Percentiles rank a stretch among this genome's conserved stretches.
Conservation (phyloP, 257 asterid genomes). For the Rhazya stricta region DNA sequence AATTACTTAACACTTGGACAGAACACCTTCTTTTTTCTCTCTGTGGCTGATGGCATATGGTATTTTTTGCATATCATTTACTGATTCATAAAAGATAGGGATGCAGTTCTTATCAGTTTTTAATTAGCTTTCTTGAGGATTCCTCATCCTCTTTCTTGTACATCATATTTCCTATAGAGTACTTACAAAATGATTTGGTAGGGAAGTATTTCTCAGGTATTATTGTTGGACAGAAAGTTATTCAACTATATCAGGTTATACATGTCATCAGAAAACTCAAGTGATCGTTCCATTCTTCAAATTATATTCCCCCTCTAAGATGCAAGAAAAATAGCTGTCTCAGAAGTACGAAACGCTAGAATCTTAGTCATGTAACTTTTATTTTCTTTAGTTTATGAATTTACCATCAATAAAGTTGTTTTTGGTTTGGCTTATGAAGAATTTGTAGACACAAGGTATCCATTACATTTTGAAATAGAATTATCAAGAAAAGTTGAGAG, state of each 20-base stretch:
- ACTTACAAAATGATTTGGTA: neutral
- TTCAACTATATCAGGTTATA: neutral
- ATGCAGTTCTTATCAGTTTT: neutral
- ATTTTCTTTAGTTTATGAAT: neutral
- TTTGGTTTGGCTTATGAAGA: neutral
- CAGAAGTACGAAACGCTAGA: neutral
- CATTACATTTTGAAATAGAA: neutral
- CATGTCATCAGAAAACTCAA: neutral
- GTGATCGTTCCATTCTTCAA: neutral
- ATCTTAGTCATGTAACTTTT: neutral
- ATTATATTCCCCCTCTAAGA: neutral
- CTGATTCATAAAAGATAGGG: neutral
- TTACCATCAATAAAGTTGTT: neutral
- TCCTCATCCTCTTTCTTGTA: neutral
- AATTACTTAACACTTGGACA: neutral
- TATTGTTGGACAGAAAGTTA: neutral
- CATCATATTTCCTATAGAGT: neutral
- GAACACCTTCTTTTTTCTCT: neutral
- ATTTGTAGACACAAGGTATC: neutral
- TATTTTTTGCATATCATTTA: neutral
- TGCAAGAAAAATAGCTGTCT: neutral
- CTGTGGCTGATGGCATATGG: too few relatives aligned
- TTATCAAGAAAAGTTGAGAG: neutral
- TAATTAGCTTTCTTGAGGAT: neutral
- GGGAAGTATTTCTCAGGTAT: neutral